Percentiles rank a stretch among this genome's conserved stretches.
These are phyloP conservation scores for Chamaecyparis obtusa DNA, from an alignment of 75 land plant species.

Conservation along the genomic window DNA sequence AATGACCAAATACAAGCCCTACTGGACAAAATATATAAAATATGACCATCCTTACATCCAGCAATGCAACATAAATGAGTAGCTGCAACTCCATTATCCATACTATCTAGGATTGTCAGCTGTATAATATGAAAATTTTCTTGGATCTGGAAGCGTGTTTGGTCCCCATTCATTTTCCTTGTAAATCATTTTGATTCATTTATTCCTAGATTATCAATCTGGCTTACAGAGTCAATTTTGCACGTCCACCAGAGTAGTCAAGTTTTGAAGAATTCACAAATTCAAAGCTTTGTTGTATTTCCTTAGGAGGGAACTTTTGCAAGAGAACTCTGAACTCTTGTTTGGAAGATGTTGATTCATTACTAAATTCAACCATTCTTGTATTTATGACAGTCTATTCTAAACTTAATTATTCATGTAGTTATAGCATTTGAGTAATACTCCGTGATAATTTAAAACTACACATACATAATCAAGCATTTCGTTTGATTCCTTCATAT, in stretches of 20 bases:
- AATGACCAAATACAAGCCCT: conserved; percentile 55
- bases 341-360: background rate
- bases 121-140: background rate
- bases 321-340: background rate
- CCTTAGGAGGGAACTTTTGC: background rate
- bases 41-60: conserved; percentile 58
- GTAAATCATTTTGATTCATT: conserved; percentile 11
- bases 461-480: too few species aligned
- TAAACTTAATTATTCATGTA: background rate
- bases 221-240: background rate
- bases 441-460: background rate
- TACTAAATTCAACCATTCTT: background rate
- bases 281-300: background rate
- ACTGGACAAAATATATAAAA: conserved; percentile 73
- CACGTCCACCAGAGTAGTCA: background rate
- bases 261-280: background rate
- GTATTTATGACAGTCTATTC: background rate
- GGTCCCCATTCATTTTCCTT: background rate
- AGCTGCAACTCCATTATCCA: background rate
- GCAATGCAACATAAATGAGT: conserved; percentile 54
- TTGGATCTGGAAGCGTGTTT: background rate
- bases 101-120: background rate
- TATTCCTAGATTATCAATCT: background rate
- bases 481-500: too few species aligned
- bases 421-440: background rate